These are phyloP conservation scores for Sarocladiaceae sp. DNA, from an alignment of 2,329 filamentous ascomycete species.

Conservation along the genomic window DNA sequence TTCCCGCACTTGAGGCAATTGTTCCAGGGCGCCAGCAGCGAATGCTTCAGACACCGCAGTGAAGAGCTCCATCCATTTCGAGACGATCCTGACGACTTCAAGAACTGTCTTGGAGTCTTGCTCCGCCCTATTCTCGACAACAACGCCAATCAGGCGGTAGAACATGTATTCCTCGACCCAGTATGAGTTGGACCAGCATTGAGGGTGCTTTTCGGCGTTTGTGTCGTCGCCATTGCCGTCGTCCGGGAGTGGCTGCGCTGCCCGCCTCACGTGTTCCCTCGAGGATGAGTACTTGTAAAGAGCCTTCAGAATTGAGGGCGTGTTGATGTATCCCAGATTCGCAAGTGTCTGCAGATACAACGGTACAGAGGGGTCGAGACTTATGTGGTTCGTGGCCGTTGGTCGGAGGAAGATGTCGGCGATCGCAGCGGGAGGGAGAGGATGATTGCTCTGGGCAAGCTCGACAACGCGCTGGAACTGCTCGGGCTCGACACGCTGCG, in stretches of 20 bases:
- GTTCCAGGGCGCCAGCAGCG: slow-evolving; percentile 26
- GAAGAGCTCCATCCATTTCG: slow-evolving; percentile 57
- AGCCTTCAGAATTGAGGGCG: slow-evolving; percentile 49
- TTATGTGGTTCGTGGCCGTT: slow-evolving; percentile 39
- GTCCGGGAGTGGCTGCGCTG: background rate
- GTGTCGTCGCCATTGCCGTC: background rate
- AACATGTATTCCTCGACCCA: slow-evolving; percentile 83
- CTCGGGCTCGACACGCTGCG: slow-evolving; percentile 46
- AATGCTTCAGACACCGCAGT: slow-evolving; percentile 46
- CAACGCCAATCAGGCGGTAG: slow-evolving; percentile 86
- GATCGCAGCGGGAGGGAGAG: slow-evolving; percentile 45
- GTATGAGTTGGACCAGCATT: slow-evolving; percentile 54
- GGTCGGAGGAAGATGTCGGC: slow-evolving; percentile 58
- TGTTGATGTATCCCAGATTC: slow-evolving; percentile 46
- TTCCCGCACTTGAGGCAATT: slow-evolving; percentile 31
- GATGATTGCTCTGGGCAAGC: slow-evolving; percentile 46
- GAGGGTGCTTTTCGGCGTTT: slow-evolving; percentile 16
- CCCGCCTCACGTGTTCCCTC: slow-evolving; percentile 26
- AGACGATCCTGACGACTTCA: slow-evolving; percentile 44
- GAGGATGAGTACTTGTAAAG: slow-evolving; percentile 55
- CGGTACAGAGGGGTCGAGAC: slow-evolving; percentile 54
- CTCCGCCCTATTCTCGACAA: slow-evolving; percentile 54
- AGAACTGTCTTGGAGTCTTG: slow-evolving; percentile 42
- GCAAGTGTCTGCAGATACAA: slow-evolving; percentile 56
- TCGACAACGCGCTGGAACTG: slow-evolving; percentile 49